Percentiles rank a stretch among this genome's conserved stretches.
These are phyloP conservation scores for Pleurotus citrinopileatus DNA, from an alignment of 768 basidiomycete genomes.

Conservation along the genomic window DNA sequence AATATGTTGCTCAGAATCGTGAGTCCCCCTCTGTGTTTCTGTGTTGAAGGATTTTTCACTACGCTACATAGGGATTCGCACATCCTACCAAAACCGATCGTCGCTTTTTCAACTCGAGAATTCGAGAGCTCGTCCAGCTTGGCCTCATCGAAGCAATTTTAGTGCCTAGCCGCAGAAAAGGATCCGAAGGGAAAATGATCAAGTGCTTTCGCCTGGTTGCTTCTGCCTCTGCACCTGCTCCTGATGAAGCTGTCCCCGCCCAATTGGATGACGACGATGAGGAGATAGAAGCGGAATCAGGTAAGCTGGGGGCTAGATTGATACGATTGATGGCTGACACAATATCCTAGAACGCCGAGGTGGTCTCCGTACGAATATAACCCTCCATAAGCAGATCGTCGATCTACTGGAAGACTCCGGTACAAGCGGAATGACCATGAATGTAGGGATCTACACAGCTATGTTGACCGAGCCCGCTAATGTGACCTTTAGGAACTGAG, in stretches of 20 bases:
- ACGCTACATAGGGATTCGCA: constrained; percentile 58
- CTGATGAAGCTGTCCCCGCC: constrained; percentile 29
- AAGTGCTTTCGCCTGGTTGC: constrained; percentile 68
- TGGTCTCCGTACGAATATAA: constrained; percentile 54
- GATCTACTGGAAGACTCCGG: constrained; percentile 70
- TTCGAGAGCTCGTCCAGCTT: constrained; percentile 70
- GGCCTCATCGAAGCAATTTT: constrained; percentile 74
- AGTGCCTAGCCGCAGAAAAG: constrained; percentile 57
- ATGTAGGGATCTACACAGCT: constrained; percentile 36
- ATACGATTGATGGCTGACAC: constrained; percentile 9
- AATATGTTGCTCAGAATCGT: constrained; percentile 81
- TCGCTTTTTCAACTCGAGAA: constrained; percentile 76
- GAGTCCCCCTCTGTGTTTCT: constrained; percentile 21
- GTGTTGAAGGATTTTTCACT: constrained; percentile 9
- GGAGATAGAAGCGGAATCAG: constrained; percentile 37
- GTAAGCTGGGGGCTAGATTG: no score
- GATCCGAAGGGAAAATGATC: constrained; percentile 42
- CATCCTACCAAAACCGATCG: constrained; percentile 76
- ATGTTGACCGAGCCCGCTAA: not conserved
- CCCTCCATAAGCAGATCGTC: constrained; percentile 80
- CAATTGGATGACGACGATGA: constrained; percentile 30
- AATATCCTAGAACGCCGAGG: constrained; percentile 27
- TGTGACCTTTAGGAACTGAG: constrained; percentile 56
- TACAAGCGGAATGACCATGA: constrained; percentile 66
- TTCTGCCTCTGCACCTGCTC: constrained; percentile 31